Base-by-base conservation (phyloP, 2,329 filamentous ascomycete genomes). In the Lomentospora prolificans region DNA sequence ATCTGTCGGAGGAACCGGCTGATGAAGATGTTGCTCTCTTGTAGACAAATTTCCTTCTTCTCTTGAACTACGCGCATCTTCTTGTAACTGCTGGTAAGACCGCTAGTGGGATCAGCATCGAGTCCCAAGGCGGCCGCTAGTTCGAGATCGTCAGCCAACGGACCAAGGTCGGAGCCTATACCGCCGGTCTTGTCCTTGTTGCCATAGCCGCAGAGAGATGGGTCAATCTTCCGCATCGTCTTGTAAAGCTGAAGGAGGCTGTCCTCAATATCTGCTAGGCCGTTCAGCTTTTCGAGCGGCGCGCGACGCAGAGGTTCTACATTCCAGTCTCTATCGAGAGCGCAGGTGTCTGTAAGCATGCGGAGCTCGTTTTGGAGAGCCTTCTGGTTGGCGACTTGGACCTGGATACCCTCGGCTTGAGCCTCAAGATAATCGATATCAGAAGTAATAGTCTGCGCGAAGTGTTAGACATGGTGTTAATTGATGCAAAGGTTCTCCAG, bases 341-440 rank as follows among this genome's bases (percentile, higher is more conserved):
- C 91, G 56, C 95, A 91, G 0, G 90, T 96, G 61, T 91, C 85
- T 24, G 99, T 79, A n/a, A 97, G 76, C 31, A 86, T 87, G 67
- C 95, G 85, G 1, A 99, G 79, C 69, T 99, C 94, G 60, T 86
- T 89, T 68, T 92, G 90, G 50, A 99, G 79, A 27, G 96, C 79
- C 68, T 96, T 96, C 68, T 99, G 94, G 64, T 99, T 99, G 41
- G 94, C 90, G 19, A 92, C 92, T 70, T 97, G 94, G 5, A 99
- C 92, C 65, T 99, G 94, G 50, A 99, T 75, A 75, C 94, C 94
- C 71, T 99, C 92, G 5, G 90, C 91, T 70, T 99, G 94, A 2
- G 94, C 90, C 72, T 99, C 94, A 61, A 99, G 97, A 67, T 95
- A 97, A 3, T 90, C 86, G 63, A 99, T 95, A 64, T 99, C 94